Percentiles rank a stretch among this genome's conserved stretches.
Evolutionary conservation across 257 asterid genomes (phyloP).

Genomic region (Solanum clarkiae): DNA sequence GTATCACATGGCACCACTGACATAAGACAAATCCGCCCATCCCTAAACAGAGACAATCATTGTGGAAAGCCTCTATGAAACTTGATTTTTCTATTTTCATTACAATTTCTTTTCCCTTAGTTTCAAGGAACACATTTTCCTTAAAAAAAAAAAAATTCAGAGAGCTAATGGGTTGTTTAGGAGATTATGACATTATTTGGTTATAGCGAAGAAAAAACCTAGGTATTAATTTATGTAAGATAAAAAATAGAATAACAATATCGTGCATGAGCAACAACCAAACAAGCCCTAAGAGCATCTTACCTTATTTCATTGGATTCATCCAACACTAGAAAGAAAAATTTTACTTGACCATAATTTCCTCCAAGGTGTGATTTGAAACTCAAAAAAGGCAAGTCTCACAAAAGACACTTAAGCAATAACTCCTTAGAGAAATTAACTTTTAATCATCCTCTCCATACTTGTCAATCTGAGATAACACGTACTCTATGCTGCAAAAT

Average conservation of each 20-base stretch:
- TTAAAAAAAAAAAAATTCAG: neutral
- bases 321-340: neutral
- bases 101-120: too few relatives aligned
- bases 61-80: too few relatives aligned
- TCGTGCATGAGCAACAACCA: neutral
- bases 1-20: too few relatives aligned
- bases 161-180: neutral
- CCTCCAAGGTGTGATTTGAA: neutral
- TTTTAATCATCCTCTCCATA: conserved; percentile 61
- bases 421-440: neutral
- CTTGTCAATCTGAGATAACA: conserved; percentile 72
- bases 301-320: too few relatives aligned
- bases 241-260: neutral
- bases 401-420: neutral
- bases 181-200: neutral
- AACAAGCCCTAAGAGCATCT: neutral
- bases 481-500: conserved; percentile 57
- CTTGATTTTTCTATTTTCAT: too few relatives aligned
- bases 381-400: neutral
- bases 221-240: too few relatives aligned
- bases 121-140: too few relatives aligned
- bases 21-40: too few relatives aligned
- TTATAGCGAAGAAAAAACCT: neutral
- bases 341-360: neutral
- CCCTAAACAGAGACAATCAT: too few relatives aligned